Evolutionary conservation across 2,329 filamentous ascomycete species (phyloP).

Genomic region (Microdochium trichocladiopsis): DNA sequence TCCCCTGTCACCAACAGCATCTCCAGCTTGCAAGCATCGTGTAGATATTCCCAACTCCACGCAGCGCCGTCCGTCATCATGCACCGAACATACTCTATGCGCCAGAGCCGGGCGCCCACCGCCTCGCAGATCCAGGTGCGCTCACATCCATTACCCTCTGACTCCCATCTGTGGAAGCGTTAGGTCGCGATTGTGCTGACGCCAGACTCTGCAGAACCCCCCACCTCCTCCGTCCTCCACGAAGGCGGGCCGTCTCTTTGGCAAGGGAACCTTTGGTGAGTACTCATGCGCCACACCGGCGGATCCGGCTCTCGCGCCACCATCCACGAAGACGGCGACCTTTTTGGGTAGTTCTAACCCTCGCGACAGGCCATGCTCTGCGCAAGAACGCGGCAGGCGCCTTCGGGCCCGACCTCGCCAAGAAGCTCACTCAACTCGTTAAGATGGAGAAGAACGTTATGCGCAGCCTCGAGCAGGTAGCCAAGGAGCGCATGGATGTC

Average conservation of each 20-base stretch:
- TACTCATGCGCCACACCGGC: too few species aligned
- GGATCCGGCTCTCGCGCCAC: too few species aligned
- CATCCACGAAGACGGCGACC: too few species aligned
- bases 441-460: slow-evolving; percentile 99
- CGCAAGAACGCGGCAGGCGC: slow-evolving; percentile 69
- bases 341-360: slow-evolving; percentile 6
- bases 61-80: slow-evolving; percentile 40
- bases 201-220: slow-evolving; percentile 62
- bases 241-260: slow-evolving; percentile 85
- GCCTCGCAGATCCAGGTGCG: slow-evolving; percentile 65
- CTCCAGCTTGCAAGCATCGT: neutral
- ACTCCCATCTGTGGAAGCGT: slow-evolving; percentile 1
- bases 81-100: slow-evolving; percentile 99
- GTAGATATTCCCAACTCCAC: neutral
- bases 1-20: neutral
- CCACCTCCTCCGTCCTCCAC: slow-evolving; percentile 87
- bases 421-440: slow-evolving; percentile 95
- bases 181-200: neutral
- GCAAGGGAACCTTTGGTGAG: slow-evolving; percentile 78
- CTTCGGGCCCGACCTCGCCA: slow-evolving; percentile 81
- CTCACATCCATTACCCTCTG: slow-evolving; percentile 3
- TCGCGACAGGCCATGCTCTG: slow-evolving; percentile 52
- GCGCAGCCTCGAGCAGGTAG: slow-evolving; percentile 94
- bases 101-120: slow-evolving; percentile 91
- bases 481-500: slow-evolving; percentile 95